Base-by-base conservation (phyloP, 2,329 filamentous ascomycete genomes). In the Sporothrix inflata region DNA sequence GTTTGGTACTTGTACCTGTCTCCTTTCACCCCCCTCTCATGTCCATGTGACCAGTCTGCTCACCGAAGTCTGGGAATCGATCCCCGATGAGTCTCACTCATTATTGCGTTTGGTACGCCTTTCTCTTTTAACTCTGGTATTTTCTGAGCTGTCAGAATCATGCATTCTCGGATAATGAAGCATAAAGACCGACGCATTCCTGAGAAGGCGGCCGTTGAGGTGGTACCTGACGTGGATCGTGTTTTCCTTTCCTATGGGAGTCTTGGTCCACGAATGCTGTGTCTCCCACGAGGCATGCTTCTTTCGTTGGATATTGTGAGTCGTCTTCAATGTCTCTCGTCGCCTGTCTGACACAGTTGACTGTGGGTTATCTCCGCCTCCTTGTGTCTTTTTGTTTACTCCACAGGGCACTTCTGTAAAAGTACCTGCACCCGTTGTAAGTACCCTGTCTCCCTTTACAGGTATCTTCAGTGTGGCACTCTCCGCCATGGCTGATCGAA, bases 331-430 rank as follows among this genome's bases (percentile, higher is more conserved):
- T 42, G 40, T 14, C 40, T 30, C 16, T n/a, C n/a, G n/a, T n/a
- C n/a, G n/a, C n/a, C n/a, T 60, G 30, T 60, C 30, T 60, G 27
- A 38, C 55, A 34, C 53, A 34, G 16, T 34, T 57, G 53, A n/a
- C 24, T 57, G 53, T 57, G 53, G 53, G 53, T 40, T 40, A 61
- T 61, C 55, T 61, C 55, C 55, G 55, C 34, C 55, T 61, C 55
- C 60, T 45, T 42, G 38, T 63, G 38, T 11, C n/a, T 24, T 38
- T 63, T 9, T 45, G 38, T 38, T 45, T 30, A 38, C 55, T 60
- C 30, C 55, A 60, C 55, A n/a, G 30, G 16, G 19, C 55, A 4
- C 57, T 19, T n/a, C 12, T n/a, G n/a, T n/a, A n/a, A n/a, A n/a
- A n/a, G n/a, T n/a, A n/a, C n/a, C n/a, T n/a, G n/a, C n/a, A n/a